These are phyloP conservation scores for Sextonia rubra DNA, from an alignment of 164 flowering plant genomes.

Conservation along the genomic window DNA sequence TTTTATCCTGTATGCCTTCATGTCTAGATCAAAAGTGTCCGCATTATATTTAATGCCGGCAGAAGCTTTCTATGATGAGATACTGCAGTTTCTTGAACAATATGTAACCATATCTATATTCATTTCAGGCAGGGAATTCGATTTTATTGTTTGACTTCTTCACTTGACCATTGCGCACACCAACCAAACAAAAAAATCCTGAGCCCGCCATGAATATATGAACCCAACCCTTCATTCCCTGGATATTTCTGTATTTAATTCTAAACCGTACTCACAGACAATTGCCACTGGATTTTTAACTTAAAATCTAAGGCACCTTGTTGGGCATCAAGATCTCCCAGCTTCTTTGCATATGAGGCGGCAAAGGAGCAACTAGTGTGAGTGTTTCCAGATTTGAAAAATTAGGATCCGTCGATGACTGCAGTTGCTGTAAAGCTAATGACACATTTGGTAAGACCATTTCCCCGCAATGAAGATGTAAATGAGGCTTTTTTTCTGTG, in stretches of 20 bases:
- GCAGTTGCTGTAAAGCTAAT: conserved; percentile 36
- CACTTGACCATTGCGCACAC: too few species aligned
- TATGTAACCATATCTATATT: too few species aligned
- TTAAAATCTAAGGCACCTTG: background rate
- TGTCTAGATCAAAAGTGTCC: too few species aligned
- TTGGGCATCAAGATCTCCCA: conserved; percentile 51
- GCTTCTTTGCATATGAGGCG: conserved; percentile 83
- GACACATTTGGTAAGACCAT: conserved; percentile 67
- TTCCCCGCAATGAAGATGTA: conserved; percentile 86
- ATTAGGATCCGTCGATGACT: conserved; percentile 29
- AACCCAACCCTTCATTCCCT: background rate
- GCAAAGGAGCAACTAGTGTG: conserved; percentile 64
- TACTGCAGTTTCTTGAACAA: too few species aligned
- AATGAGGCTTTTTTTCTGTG: conserved; percentile 48
- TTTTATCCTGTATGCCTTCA: too few species aligned
- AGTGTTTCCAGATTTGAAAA: conserved; percentile 45
- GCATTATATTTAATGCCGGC: too few species aligned
- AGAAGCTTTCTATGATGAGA: too few species aligned
- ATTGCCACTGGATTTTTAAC: background rate
- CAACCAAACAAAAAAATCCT: too few species aligned
- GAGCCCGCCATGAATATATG: too few species aligned
- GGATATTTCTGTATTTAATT: too few species aligned
- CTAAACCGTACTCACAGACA: background rate
- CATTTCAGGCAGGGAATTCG: too few species aligned
- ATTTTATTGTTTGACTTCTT: too few species aligned